Evolutionary conservation across 1,139 yeast genomes (phyloP).

Genomic region (Yamadazyma buinensis): DNA sequence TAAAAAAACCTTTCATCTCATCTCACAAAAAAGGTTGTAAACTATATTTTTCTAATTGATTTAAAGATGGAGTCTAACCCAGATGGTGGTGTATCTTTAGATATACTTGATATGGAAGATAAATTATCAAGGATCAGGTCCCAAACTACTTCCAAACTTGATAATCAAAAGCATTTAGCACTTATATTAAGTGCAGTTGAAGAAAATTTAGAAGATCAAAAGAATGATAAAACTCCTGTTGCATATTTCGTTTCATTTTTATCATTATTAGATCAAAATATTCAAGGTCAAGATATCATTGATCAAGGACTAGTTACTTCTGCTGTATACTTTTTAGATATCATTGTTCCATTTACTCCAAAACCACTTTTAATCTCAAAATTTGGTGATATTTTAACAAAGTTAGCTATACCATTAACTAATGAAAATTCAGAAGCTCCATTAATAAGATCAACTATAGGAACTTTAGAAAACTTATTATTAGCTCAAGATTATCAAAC

Average conservation of each 20-base stretch:
- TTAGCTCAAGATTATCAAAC: slow-evolving; percentile 76
- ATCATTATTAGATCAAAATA: slow-evolving; percentile 74
- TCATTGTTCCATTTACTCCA: slow-evolving; percentile 75
- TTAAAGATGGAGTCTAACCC: slow-evolving; percentile 25
- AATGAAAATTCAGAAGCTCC: slow-evolving; percentile 78
- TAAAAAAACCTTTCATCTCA: slow-evolving; percentile 6
- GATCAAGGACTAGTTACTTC: slow-evolving; percentile 68
- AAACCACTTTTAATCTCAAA: slow-evolving; percentile 63
- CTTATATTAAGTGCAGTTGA: slow-evolving; percentile 84
- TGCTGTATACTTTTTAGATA: slow-evolving; percentile 77
- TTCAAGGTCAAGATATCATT: slow-evolving; percentile 47
- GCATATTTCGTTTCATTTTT: slow-evolving; percentile 84
- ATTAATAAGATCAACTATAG: slow-evolving; percentile 75
- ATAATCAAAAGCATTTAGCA: slow-evolving; percentile 75
- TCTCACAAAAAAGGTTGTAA: slow-evolving; percentile 5
- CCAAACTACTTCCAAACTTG: slow-evolving; percentile 71
- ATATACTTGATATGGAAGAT: slow-evolving; percentile 55
- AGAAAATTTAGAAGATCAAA: slow-evolving; percentile 75
- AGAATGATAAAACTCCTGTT: slow-evolving; percentile 56
- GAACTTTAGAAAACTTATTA: slow-evolving; percentile 76
- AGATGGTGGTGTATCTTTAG: slow-evolving; percentile 38
- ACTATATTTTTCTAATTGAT: no score
- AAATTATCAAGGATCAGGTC: slow-evolving; percentile 65
- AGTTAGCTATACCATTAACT: slow-evolving; percentile 77
- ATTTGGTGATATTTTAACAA: slow-evolving; percentile 72